Evolutionary conservation across 2,329 filamentous ascomycete species (phyloP), one percentile per base, ranked within the genome.

Genomic region (Paraphaeosphaeria minitans): DNA sequence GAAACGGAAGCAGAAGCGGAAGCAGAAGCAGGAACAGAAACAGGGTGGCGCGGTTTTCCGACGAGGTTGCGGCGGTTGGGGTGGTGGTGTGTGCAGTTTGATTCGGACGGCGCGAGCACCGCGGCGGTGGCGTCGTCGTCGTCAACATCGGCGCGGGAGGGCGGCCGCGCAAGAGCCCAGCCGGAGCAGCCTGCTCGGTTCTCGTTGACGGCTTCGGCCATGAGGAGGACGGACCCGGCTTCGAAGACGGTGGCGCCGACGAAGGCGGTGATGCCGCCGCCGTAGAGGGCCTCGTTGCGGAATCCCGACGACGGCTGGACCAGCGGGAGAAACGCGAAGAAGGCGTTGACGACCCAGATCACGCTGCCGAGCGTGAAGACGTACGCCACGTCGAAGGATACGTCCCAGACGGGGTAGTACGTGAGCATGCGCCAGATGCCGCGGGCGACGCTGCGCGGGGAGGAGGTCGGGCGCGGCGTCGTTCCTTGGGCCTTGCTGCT

Each of bases 181-280:
- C 88, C 88, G 69, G 90, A 90, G 70, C 88, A 91, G 13, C 84
- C 85, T 0, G 82, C 77, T 13, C 83, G 79, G 65, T 89, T 86
- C 66, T 87, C 85, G 69, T 91, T 91, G n/a, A 89, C 80, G 3
- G 88, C 88, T 72, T 91, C 88, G 1, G 89, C 76, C 73, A 90
- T 79, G 27, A 90, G 78, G 1, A 90, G 73, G 1, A 90, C 68
- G 37, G 85, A 86, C 0, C 87, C 88, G 4, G 88, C 55, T 64
- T 88, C 86, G 69, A 91, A 90, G 7, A 90, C 76, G 0, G 86
- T 88, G 0, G 87, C 87, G 4, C 88, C 88, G n/a, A 90, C 80
- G 65, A 89, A 86, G 0, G 85, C 87, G 0, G 84, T 86, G 22
- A 89, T 80, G 1, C 87, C 89, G 3, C 85, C 87, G 0, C 79